phyloP scores from a whole-genome alignment of 352 stramenopile species.

The Phytophthora capsici region DNA sequence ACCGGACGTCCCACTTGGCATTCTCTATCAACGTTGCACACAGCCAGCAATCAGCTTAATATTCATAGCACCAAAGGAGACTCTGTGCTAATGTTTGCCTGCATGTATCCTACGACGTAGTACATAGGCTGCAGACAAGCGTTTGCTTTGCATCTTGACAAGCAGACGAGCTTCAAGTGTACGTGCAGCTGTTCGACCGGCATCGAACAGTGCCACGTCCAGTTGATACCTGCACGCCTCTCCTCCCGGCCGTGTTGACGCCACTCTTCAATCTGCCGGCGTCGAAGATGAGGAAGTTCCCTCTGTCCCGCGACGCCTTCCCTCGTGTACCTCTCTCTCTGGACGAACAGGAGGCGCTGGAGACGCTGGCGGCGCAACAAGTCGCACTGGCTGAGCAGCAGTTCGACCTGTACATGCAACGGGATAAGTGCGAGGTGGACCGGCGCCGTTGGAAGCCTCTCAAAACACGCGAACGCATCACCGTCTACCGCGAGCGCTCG shows the following conservation, averaged over 20 bases:
- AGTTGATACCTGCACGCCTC: too few relatives aligned
- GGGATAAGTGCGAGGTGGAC: slow-evolving; percentile 33
- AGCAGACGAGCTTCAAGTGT: slow-evolving; percentile 21
- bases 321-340: slow-evolving; percentile 31
- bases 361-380: slow-evolving; percentile 38
- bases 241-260: slow-evolving; percentile 9
- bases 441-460: slow-evolving; percentile 54
- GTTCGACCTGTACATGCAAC: slow-evolving; percentile 38
- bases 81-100: too few relatives aligned
- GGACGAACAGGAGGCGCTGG: slow-evolving; percentile 29
- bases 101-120: too few relatives aligned
- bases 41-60: slow-evolving; percentile 16
- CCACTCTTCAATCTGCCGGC: slow-evolving; percentile 22
- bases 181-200: slow-evolving; percentile 16
- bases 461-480: slow-evolving; percentile 55
- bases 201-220: background rate
- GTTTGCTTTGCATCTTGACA: slow-evolving; percentile 8
- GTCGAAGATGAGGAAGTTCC: slow-evolving; percentile 37
- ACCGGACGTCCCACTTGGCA: slow-evolving; percentile 9
- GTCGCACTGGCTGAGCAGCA: slow-evolving; percentile 33
- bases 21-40: slow-evolving; percentile 20
- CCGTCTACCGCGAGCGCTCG: slow-evolving; percentile 51
- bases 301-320: slow-evolving; percentile 37
- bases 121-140: too few relatives aligned
- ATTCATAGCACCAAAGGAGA: background rate